These are phyloP conservation scores for Verbascum thapsus DNA, from an alignment of 257 asterid species.

Conservation along the genomic window DNA sequence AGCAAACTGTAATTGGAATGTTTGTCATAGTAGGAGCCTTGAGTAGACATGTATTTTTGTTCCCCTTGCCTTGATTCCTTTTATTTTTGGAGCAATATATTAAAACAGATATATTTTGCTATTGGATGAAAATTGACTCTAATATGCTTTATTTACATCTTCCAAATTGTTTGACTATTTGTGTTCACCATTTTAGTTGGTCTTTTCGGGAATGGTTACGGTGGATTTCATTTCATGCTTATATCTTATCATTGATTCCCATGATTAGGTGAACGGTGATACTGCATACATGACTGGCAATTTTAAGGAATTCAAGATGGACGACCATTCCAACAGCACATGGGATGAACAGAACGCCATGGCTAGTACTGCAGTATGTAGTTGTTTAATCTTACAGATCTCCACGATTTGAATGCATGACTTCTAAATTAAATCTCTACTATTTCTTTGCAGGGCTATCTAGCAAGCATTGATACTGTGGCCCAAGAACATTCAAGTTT, in stretches of 20 bases:
- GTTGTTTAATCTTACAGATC: constrained; percentile 19
- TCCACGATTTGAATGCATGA: constrained; percentile 21
- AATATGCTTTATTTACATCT: constrained; percentile 5
- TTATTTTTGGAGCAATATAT: constrained; percentile 1
- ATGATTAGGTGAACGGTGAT: constrained; percentile 85
- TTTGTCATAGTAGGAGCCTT: background rate
- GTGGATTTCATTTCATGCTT: constrained; percentile 15
- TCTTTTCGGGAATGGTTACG: constrained; percentile 1
- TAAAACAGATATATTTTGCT: background rate
- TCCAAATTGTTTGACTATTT: constrained; percentile 7
- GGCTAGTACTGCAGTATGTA: constrained; percentile 85
- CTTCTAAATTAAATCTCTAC: constrained; percentile 12
- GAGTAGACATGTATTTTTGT: background rate
- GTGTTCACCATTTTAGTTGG: constrained; percentile 1
- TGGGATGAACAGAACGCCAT: constrained; percentile 82
- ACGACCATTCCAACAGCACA: constrained; percentile 52
- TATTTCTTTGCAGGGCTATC: constrained; percentile 63
- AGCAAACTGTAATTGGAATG: background rate
- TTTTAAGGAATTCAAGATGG: constrained; percentile 88
- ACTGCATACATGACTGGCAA: constrained; percentile 76
- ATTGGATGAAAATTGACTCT: background rate
- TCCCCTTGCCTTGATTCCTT: background rate
- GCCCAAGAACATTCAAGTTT: constrained; percentile 55
- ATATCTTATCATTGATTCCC: constrained; percentile 18
- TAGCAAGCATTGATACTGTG: constrained; percentile 61